phyloP scores from a whole-genome alignment of 1,284 basidiomycete genomes.

The Fistulinella cinereoalba region DNA sequence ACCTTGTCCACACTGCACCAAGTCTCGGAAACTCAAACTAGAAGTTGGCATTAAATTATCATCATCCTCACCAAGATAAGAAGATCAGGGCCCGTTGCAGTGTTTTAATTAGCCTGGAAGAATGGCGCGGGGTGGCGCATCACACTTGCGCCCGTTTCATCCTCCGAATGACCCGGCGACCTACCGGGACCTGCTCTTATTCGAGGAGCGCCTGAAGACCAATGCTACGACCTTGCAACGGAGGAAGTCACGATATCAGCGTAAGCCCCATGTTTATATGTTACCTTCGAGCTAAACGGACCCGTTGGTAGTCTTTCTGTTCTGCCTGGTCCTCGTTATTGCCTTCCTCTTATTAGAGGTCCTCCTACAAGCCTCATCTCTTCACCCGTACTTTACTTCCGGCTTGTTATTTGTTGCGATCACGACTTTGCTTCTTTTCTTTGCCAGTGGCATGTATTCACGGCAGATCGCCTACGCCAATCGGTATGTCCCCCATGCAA shows the following conservation, averaged over 20 bases:
- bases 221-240: conserved; percentile 81
- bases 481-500: conserved; percentile 94
- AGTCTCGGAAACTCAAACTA: too few species aligned
- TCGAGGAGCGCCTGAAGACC: conserved; percentile 95
- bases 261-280: conserved; percentile 45
- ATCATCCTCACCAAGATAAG: too few species aligned
- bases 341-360: conserved; percentile 72
- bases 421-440: conserved; percentile 92
- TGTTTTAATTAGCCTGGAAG: conserved; percentile 4
- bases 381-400: conserved; percentile 72
- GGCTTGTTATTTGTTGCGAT: conserved; percentile 81
- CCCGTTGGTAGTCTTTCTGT: conserved; percentile 62
- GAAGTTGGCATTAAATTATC: conserved; percentile 1
- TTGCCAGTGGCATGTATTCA: conserved; percentile 93
- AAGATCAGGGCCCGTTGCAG: not conserved
- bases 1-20: too few species aligned
- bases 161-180: conserved; percentile 56
- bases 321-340: conserved; percentile 67
- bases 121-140: conserved; percentile 38
- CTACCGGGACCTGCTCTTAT: conserved; percentile 86
- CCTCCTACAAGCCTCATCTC: conserved; percentile 62
- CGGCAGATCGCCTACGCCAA: conserved; percentile 97
- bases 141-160: conserved; percentile 30
- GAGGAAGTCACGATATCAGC: conserved; percentile 83
- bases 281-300: conserved; percentile 9